Percentiles rank a stretch among this genome's conserved stretches.
phyloP scores from a whole-genome alignment of 306 rosid species.

The Vigna trinervia region DNA sequence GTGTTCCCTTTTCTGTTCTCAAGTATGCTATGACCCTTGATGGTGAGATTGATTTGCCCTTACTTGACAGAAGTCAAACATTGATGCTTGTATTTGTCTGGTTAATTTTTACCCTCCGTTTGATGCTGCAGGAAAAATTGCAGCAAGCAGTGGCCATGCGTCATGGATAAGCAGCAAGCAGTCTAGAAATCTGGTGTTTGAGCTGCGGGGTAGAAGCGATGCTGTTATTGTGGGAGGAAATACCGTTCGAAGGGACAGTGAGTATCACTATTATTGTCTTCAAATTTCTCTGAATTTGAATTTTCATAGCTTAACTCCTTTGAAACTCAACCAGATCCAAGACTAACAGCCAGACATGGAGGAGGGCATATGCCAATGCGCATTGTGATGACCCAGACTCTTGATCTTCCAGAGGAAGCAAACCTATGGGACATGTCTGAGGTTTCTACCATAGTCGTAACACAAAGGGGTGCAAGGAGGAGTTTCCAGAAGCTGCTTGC shows the following conservation, averaged over 20 bases:
- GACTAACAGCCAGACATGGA: conserved; percentile 90
- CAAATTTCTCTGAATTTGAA: conserved; percentile 22
- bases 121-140: conserved; percentile 76
- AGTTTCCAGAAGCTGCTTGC: conserved; percentile 93
- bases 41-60: conserved; percentile 63
- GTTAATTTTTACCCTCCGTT: conserved; percentile 28
- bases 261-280: conserved; percentile 47
- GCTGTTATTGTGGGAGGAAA: conserved; percentile 93
- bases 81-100: conserved; percentile 1
- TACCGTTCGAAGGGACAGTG: conserved; percentile 84
- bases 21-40: conserved; percentile 98
- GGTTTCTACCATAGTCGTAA: conserved; percentile 83
- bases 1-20: conserved; percentile 85
- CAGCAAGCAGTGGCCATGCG: conserved; percentile 84
- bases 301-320: conserved; percentile 15
- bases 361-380: conserved; percentile 89
- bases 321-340: conserved; percentile 68
- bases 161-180: conserved; percentile 84
- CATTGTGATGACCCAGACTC: conserved; percentile 77
- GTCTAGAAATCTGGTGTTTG: conserved; percentile 77
- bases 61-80: neutral
- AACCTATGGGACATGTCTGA: conserved; percentile 80
- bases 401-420: conserved; percentile 90
- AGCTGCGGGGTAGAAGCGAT: conserved; percentile 91
- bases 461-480: conserved; percentile 91